Conservation (phyloP, 768 basidiomycete genomes). For the Roridomyces roridus region DNA sequence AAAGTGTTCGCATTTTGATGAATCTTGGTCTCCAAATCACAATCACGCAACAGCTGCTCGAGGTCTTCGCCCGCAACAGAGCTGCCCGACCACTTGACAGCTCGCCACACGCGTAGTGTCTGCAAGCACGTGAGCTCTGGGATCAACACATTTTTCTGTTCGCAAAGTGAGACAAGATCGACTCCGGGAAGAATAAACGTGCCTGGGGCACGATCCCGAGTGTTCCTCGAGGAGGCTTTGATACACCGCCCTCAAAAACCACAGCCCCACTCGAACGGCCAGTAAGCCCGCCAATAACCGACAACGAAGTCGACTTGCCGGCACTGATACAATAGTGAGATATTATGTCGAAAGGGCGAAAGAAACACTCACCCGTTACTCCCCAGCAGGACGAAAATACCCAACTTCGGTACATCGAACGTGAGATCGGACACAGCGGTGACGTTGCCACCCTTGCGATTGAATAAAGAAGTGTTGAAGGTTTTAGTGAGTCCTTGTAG, state of each 20-base stretch:
- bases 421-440: slow-evolving; percentile 72
- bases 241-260: slow-evolving; percentile 56
- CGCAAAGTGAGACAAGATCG: no score
- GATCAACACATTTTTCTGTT: slow-evolving; percentile 76
- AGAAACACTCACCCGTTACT: slow-evolving; percentile 62
- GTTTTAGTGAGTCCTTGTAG: slow-evolving; percentile 65
- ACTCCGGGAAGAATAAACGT: no score
- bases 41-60: slow-evolving; percentile 69
- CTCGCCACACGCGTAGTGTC: slow-evolving; percentile 74
- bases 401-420: slow-evolving; percentile 70
- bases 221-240: slow-evolving; percentile 64
- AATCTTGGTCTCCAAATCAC: slow-evolving; percentile 76
- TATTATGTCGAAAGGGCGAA: not conserved
- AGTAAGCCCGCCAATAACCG: slow-evolving; percentile 68
- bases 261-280: slow-evolving; percentile 65
- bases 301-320: slow-evolving; percentile 78
- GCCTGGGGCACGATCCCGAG: slow-evolving; percentile 71
- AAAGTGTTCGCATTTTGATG: slow-evolving; percentile 68
- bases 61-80: slow-evolving; percentile 59
- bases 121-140: slow-evolving; percentile 77
- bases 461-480: slow-evolving; percentile 57
- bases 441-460: slow-evolving; percentile 52
- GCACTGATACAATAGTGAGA: slow-evolving; percentile 50
- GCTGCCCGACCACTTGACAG: slow-evolving; percentile 67
- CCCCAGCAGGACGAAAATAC: slow-evolving; percentile 81